Base-by-base conservation (phyloP, 768 basidiomycete species). In the Naganishia antarctica region DNA sequence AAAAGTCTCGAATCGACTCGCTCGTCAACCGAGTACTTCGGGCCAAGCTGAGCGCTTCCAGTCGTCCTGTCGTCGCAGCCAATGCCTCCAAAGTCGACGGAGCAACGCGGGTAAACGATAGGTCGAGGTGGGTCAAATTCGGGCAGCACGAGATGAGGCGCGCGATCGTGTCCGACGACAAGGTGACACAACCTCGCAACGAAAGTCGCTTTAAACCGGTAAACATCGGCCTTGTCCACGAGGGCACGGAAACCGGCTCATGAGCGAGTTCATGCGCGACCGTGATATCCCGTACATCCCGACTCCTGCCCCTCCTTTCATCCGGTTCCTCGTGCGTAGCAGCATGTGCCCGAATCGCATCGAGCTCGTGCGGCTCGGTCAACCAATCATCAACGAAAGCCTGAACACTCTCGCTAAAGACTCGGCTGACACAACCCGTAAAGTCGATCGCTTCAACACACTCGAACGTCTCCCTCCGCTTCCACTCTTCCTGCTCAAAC, bases 391-490 rank as follows among this genome's bases (percentile, higher is more conserved):
- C 63, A 28, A 89, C 90, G 71, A 97, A 90, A 60, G 91, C 89
- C 26, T 84, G 83, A 68, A 98, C 83, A 0, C 89, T 90, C 67
- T 87, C 84, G 63, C 89, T 88, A 73, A 96, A 97, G 1, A 91
- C 88, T 23, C 84, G 84, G 72, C 89, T 91, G 78, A 97, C 88
- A 73, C 94, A 97, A 70, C 93, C 94, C 6, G 93, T 97, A 59
- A 98, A 79, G 74, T 99, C 94, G 57, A 94, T 81, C 3, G 93
- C 92, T 74, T 91, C 86, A 3, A 99, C 80, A 60, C 89, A 86
- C 76, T 69, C 86, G 83, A 78, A 79, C 47, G 73, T 68, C 18
- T 58, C 60, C 29, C 74, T 66, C 13, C 78, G 70, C 8, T 70
- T 67, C 74, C 76, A 77, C 60, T 91, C 89, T 63, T 88, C 87